Evolutionary conservation across 345 rosid genomes (phyloP).

Genomic region (Barbarea vulgaris): DNA sequence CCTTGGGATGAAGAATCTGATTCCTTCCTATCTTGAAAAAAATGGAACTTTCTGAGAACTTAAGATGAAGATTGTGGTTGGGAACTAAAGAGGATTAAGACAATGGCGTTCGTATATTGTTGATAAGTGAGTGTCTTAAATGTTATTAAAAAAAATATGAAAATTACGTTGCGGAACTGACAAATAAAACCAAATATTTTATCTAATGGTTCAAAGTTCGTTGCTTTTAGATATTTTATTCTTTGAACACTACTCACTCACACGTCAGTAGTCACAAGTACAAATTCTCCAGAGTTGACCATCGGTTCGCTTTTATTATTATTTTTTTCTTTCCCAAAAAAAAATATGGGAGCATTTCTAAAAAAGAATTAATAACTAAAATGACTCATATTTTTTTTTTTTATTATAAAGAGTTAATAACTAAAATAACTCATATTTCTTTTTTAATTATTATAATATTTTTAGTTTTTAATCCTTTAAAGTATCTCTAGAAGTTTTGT

Average conservation of each 20-base stretch:
- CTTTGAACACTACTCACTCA: conserved; percentile 7
- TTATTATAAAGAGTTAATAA: too few species aligned
- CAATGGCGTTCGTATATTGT: not conserved
- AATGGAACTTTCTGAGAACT: not conserved
- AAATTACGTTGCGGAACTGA: conserved; percentile 17
- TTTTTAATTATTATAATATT: too few species aligned
- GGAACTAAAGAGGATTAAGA: not conserved
- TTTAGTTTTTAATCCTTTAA: too few species aligned
- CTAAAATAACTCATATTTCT: too few species aligned
- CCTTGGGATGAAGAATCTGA: conserved; percentile 9
- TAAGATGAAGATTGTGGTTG: conserved; percentile 27
- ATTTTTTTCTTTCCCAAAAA: too few species aligned
- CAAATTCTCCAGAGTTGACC: conserved; percentile 9
- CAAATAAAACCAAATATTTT: conserved; percentile 13
- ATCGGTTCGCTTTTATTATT: not conserved
- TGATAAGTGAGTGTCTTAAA: not conserved
- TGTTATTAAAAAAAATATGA: not conserved
- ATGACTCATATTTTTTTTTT: too few species aligned
- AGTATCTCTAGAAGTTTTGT: too few species aligned
- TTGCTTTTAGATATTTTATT: conserved; percentile 18
- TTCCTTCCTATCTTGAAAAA: conserved; percentile 16
- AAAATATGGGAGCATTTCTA: too few species aligned
- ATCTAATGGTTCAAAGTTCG: conserved; percentile 15
- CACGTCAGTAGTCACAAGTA: conserved; percentile 1
- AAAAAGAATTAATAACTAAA: too few species aligned